phyloP scores from a whole-genome alignment of 2,329 filamentous ascomycete species.

The Orbilia blumenaviensis region DNA sequence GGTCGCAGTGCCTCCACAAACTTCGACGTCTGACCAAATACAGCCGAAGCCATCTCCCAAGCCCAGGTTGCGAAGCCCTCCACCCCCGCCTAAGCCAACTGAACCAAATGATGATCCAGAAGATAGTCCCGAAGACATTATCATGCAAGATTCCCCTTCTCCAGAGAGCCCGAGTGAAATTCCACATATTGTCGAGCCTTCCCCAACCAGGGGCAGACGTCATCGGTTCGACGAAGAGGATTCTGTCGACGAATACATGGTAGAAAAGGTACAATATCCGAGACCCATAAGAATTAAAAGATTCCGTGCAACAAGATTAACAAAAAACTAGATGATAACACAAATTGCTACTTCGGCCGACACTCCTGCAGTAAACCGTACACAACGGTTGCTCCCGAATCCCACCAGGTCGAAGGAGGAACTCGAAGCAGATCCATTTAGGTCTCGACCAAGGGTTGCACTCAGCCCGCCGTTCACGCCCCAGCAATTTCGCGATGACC shows the following conservation, averaged over 20 bases:
- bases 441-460: conserved; percentile 57
- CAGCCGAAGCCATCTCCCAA: conserved; percentile 32
- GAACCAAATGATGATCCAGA: conserved; percentile 31
- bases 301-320: background rate
- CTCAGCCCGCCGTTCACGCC: conserved; percentile 56
- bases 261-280: conserved; percentile 54
- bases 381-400: conserved; percentile 25
- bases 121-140: conserved; percentile 14
- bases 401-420: conserved; percentile 41
- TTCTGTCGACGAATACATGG: conserved; percentile 48
- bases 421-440: conserved; percentile 58
- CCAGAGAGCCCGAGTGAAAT: conserved; percentile 4
- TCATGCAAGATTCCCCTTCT: background rate
- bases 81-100: conserved; percentile 19
- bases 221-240: conserved; percentile 32
- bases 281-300: background rate
- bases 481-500: conserved; percentile 1
- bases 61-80: conserved; percentile 37
- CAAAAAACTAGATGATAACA: conserved; percentile 34
- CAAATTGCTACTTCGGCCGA: conserved; percentile 47
- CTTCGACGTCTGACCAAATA: background rate
- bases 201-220: background rate
- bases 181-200: background rate
- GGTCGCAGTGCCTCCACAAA: background rate
- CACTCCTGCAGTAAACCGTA: conserved; percentile 45